These are phyloP conservation scores for Wickerhamiella alocasiicola DNA, from an alignment of 805 yeast genomes.

Conservation along the genomic window DNA sequence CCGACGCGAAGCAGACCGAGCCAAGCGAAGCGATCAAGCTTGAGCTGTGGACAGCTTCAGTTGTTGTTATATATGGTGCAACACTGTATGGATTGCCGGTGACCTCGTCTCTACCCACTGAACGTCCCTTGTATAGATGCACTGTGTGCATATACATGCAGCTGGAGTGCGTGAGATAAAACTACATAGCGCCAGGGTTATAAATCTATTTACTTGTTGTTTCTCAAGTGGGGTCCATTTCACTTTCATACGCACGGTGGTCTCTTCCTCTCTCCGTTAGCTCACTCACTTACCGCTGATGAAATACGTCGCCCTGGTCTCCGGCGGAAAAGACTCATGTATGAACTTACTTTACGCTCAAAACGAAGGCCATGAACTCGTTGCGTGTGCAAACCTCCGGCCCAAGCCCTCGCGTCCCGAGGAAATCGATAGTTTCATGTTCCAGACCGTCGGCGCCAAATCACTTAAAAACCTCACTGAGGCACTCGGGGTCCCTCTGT, in stretches of 20 bases:
- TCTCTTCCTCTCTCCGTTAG: not conserved
- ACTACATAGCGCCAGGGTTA: no score
- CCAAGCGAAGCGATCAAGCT: no score
- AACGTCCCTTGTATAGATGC: no score
- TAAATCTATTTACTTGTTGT: not conserved
- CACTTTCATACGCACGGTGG: not conserved
- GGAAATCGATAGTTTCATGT: constrained; percentile 92
- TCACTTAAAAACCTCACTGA: constrained; percentile 50
- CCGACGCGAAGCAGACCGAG: no score
- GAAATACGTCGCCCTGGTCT: constrained; percentile 85
- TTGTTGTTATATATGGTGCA: no score
- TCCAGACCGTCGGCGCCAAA: constrained; percentile 92
- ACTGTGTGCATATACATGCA: no score
- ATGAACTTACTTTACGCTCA: constrained; percentile 78
- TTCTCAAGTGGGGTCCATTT: not conserved
- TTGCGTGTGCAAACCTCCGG: constrained; percentile 72
- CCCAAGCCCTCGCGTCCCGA: constrained; percentile 38
- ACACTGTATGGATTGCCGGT: no score
- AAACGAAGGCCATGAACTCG: constrained; percentile 72
- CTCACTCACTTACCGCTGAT: no score
- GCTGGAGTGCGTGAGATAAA: no score
- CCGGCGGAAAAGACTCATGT: constrained; percentile 96
- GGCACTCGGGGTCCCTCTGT: constrained; percentile 72
- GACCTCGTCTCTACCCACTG: no score
- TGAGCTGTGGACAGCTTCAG: no score